Conservation (phyloP, 148 eudicot species). For the Camellia japonica region DNA sequence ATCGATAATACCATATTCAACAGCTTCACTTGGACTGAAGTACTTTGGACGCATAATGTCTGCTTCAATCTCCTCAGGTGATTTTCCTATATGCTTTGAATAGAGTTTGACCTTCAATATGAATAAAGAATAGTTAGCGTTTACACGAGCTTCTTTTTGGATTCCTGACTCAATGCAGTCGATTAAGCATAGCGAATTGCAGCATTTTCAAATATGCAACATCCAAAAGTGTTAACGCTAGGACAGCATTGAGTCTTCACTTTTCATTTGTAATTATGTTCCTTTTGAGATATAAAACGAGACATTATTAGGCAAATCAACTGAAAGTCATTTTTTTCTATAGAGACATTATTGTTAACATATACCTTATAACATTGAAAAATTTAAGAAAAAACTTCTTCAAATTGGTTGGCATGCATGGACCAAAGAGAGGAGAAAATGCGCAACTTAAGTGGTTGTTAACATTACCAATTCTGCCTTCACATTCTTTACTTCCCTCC, state of each 20-base stretch:
- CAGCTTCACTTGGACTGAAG: constrained; percentile 94
- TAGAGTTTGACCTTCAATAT: constrained; percentile 65
- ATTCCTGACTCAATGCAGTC: not conserved
- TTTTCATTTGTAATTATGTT: not conserved
- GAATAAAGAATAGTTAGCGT: not conserved
- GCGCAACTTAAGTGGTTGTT: not conserved
- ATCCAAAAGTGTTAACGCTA: not conserved
- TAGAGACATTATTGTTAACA: too few species aligned
- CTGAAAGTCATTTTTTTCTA: too few species aligned
- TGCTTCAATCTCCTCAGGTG: constrained; percentile 77
- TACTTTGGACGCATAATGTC: constrained; percentile 90
- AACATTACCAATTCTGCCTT: constrained; percentile 76
- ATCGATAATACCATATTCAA: constrained; percentile 95
- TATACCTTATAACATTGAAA: too few species aligned
- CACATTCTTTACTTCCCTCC: constrained; percentile 68
- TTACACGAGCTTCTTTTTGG: not conserved
- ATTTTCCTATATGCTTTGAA: constrained; percentile 64
- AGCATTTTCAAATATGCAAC: not conserved
- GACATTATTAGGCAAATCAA: not conserved
- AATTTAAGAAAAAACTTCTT: not conserved
- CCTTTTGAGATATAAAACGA: not conserved
- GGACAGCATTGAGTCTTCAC: not conserved
- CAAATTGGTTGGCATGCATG: not conserved
- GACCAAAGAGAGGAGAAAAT: not conserved
- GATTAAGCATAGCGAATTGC: not conserved